These are phyloP conservation scores for Vanrija pseudolonga DNA, from an alignment of 1,284 basidiomycete genomes.

Conservation along the genomic window DNA sequence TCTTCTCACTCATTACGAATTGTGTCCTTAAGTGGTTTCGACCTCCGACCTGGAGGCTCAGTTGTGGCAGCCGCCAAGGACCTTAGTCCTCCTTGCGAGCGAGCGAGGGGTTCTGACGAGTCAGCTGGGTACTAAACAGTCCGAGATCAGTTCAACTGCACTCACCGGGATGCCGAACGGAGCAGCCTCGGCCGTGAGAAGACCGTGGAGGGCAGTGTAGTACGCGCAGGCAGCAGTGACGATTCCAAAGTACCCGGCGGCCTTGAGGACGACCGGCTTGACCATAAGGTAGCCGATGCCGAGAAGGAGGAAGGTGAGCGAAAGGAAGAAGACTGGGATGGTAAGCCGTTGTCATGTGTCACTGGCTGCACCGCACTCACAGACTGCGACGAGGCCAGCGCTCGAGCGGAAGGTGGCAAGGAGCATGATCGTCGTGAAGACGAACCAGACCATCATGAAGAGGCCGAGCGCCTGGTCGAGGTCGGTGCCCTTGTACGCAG, in stretches of 20 bases:
- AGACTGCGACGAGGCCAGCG: constrained; percentile 60
- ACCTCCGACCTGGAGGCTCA: too few species aligned
- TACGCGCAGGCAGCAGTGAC: constrained; percentile 34
- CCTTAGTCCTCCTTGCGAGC: too few species aligned
- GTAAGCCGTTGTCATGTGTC: not conserved
- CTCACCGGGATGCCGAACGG: constrained; percentile 12
- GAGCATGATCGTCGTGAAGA: constrained; percentile 21
- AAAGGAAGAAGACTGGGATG: constrained; percentile 57
- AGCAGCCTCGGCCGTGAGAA: constrained; percentile 5
- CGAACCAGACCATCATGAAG: constrained; percentile 28
- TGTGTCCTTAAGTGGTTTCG: too few species aligned
- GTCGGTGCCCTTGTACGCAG: constrained; percentile 42
- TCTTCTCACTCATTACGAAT: too few species aligned
- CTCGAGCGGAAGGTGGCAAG: constrained; percentile 62
- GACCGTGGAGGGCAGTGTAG: constrained; percentile 14
- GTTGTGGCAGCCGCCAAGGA: too few species aligned
- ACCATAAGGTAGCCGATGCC: constrained; percentile 19
- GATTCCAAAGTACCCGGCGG: constrained; percentile 54
- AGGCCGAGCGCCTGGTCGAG: constrained; percentile 47
- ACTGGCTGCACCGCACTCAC: constrained; percentile 7
- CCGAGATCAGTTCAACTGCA: not conserved
- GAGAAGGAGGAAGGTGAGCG: constrained; percentile 49
- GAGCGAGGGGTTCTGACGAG: too few species aligned
- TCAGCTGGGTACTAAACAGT: too few species aligned
- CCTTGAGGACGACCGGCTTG: constrained; percentile 47